Evolutionary conservation across 2,329 filamentous ascomycete genomes (phyloP).

Genomic region (Seiridium cupressi): DNA sequence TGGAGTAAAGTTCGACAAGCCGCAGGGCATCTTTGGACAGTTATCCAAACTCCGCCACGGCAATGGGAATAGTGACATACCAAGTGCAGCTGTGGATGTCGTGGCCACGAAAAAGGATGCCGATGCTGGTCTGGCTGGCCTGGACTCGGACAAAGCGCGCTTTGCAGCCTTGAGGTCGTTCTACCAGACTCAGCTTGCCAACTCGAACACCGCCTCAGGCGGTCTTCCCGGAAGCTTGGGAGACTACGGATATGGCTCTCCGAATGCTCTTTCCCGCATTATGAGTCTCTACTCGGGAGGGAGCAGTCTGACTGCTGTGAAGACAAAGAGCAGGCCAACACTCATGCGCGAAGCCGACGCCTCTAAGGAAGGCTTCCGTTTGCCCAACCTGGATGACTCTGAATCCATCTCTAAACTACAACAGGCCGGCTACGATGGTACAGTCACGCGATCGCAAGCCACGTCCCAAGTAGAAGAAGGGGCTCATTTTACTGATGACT

Average conservation of each 20-base stretch:
- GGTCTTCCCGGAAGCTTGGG: slow-evolving; percentile 34
- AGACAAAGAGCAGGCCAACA: slow-evolving; percentile 63
- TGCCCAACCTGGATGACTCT: slow-evolving; percentile 61
- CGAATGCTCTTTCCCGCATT: slow-evolving; percentile 79
- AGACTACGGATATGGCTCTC: slow-evolving; percentile 67
- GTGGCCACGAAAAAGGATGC: slow-evolving; percentile 43
- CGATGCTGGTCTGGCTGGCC: slow-evolving; percentile 66
- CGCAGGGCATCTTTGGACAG: slow-evolving; percentile 82
- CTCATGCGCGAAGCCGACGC: slow-evolving; percentile 79
- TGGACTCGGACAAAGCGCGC: slow-evolving; percentile 42
- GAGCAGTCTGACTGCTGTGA: slow-evolving; percentile 59
- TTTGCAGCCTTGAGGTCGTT: slow-evolving; percentile 76
- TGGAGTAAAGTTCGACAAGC: slow-evolving; percentile 84
- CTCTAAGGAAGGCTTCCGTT: slow-evolving; percentile 68
- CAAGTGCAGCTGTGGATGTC: slow-evolving; percentile 17
- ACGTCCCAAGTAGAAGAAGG: slow-evolving; percentile 48
- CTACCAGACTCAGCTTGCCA: slow-evolving; percentile 75
- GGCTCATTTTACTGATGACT: slow-evolving; percentile 65
- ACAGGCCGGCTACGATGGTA: slow-evolving; percentile 61
- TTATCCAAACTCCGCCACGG: slow-evolving; percentile 69
- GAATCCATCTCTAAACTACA: slow-evolving; percentile 59
- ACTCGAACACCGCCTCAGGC: slow-evolving; percentile 53
- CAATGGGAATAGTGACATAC: slow-evolving; percentile 31
- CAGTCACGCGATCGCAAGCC: slow-evolving; percentile 49
- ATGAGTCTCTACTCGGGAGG: slow-evolving; percentile 84